A percentile compares a stretch with the other conserved stretches of the same genome.
These are phyloP conservation scores for Candida gigantensis DNA, from an alignment of 1,139 yeast species.

Conservation along the genomic window DNA sequence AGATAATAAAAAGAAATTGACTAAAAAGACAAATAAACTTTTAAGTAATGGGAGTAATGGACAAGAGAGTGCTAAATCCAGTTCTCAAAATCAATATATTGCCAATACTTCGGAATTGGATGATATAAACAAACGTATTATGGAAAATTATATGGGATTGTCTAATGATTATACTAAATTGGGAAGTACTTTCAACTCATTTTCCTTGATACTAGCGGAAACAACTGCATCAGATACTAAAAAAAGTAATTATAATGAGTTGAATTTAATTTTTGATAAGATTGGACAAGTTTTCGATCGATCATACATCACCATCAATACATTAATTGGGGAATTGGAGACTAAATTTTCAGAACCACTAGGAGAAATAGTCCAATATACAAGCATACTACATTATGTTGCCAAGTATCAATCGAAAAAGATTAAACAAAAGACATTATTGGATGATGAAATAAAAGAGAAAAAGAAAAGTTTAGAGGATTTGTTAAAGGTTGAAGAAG, in stretches of 20 bases:
- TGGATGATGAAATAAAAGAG: constrained; percentile 54
- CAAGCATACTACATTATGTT: constrained; percentile 65
- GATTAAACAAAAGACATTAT: constrained; percentile 61
- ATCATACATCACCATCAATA: constrained; percentile 64
- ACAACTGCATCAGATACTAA: constrained; percentile 16
- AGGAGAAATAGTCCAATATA: constrained; percentile 78
- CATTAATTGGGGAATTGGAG: constrained; percentile 67
- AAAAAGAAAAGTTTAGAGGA: constrained; percentile 46
- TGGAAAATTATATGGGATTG: constrained; percentile 63
- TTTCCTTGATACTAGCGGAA: constrained; percentile 58
- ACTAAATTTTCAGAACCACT: constrained; percentile 81
- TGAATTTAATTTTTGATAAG: constrained; percentile 55
- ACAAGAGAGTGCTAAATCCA: constrained; percentile 1
- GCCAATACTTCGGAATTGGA: constrained; percentile 53
- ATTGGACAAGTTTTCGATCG: constrained; percentile 83
- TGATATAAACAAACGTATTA: constrained; percentile 63
- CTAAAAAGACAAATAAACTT: constrained; percentile 29
- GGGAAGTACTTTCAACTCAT: constrained; percentile 71
- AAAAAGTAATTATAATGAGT: constrained; percentile 24
- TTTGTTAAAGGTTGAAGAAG: constrained; percentile 41
- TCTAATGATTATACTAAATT: constrained; percentile 68
- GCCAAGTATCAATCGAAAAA: constrained; percentile 72
- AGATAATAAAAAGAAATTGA: constrained; percentile 30
- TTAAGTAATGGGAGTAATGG: constrained; percentile 15
- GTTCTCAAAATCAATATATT: constrained; percentile 17